Evolutionary conservation across 345 rosid genomes (phyloP).

Genomic region (Isatis tinctoria): DNA sequence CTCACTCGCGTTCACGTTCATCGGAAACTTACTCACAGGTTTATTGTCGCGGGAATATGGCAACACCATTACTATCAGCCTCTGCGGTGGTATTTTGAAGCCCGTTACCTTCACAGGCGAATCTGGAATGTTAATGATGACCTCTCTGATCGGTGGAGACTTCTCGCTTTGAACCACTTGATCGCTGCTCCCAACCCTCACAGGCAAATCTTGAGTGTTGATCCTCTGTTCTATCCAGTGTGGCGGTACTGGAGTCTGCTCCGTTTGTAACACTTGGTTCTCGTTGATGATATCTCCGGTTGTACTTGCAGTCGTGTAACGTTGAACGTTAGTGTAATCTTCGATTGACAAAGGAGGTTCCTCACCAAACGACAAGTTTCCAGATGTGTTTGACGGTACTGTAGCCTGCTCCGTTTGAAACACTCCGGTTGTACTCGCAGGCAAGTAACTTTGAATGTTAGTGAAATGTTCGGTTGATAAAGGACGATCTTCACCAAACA

Average conservation of each 20-base stretch:
- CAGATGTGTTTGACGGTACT: not conserved
- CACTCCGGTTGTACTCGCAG: not conserved
- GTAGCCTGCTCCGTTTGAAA: not conserved
- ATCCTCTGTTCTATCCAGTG: not conserved
- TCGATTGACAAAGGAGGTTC: not conserved
- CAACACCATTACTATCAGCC: constrained; percentile 6
- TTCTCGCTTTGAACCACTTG: not conserved
- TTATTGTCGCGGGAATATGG: constrained; percentile 31
- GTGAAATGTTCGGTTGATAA: constrained; percentile 3
- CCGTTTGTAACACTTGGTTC: not conserved
- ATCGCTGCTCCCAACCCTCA: not conserved
- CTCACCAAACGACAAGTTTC: no score
- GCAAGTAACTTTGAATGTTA: not conserved
- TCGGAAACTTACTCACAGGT: constrained; percentile 39
- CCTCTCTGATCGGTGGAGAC: not conserved
- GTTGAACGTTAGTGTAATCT: constrained; percentile 18
- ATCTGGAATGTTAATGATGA: no score
- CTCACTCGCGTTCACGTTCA: constrained; percentile 53
- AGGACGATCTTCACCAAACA: not conserved
- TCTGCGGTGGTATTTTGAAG: no score
- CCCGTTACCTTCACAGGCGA: no score
- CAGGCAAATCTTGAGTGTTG: not conserved
- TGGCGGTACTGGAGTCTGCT: not conserved
- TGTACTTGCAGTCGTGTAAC: not conserved
- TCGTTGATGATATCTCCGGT: no score